These are phyloP conservation scores for Umbelopsis sp. DNA, from an alignment of 192 early-diverging fungal species.

Conservation along the genomic window DNA sequence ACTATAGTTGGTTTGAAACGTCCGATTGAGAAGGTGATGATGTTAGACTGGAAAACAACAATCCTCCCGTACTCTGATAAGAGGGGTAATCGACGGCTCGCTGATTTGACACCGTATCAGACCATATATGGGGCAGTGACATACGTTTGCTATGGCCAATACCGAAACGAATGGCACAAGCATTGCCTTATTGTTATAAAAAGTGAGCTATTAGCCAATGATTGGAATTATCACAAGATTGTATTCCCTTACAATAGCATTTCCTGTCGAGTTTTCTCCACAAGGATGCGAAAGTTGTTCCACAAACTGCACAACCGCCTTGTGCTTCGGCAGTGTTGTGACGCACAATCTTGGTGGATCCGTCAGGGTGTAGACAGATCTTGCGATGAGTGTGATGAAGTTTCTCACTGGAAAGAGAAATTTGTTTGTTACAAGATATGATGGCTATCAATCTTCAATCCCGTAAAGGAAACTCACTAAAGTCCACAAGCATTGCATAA, in stretches of 20 bases:
- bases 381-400: slow-evolving; percentile 11
- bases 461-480: neutral
- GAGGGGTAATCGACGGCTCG: neutral
- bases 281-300: neutral
- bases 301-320: neutral
- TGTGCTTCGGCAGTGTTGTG: slow-evolving; percentile 5
- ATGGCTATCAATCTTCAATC: neutral
- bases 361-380: slow-evolving; percentile 14
- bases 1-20: neutral
- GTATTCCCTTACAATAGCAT: neutral
- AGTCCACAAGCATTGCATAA: slow-evolving; percentile 16
- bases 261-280: slow-evolving; percentile 14
- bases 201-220: neutral
- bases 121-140: slow-evolving; percentile 11
- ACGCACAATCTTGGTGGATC: slow-evolving; percentile 11
- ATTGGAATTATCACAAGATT: neutral
- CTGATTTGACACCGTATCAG: neutral
- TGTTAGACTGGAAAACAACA: slow-evolving; percentile 6
- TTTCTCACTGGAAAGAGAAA: neutral
- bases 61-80: neutral
- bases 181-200: neutral
- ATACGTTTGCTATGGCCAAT: slow-evolving; percentile 19
- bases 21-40: neutral
- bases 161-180: neutral
- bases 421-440: neutral